Conservation (phyloP, 2,329 filamentous ascomycete species). For the Diaporthe humulicola region DNA sequence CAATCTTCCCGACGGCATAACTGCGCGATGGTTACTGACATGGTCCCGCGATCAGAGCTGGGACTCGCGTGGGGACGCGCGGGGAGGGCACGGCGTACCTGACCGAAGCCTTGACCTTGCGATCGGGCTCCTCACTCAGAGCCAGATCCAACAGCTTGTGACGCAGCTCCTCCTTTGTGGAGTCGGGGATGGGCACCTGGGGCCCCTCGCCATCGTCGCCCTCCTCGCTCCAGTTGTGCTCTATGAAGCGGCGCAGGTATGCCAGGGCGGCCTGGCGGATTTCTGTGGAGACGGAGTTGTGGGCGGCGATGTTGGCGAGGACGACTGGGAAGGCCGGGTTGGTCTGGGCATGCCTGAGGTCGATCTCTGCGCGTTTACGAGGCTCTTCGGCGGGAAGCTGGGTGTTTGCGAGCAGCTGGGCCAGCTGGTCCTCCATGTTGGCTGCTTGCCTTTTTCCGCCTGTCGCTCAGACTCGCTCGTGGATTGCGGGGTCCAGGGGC, state of each 20-base stretch:
- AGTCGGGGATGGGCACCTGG: constrained; percentile 77
- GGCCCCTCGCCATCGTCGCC: constrained; percentile 72
- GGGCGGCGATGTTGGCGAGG: constrained; percentile 84
- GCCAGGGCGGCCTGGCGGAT: constrained; percentile 88
- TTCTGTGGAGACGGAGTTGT: constrained; percentile 78
- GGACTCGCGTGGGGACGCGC: not conserved
- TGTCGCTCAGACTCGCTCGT: constrained; percentile 28
- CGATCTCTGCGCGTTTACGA: constrained; percentile 88
- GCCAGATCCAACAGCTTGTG: constrained; percentile 82
- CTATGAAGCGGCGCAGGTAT: constrained; percentile 84
- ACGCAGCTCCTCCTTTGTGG: constrained; percentile 80
- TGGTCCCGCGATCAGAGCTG: constrained; percentile 28
- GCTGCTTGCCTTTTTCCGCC: constrained; percentile 37
- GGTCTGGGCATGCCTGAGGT: constrained; percentile 78
- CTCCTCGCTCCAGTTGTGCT: constrained; percentile 84
- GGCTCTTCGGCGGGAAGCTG: constrained; percentile 82
- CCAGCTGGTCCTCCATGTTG: constrained; percentile 91
- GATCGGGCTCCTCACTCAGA: constrained; percentile 78
- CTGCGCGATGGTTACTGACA: constrained; percentile 51
- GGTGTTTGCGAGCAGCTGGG: constrained; percentile 88
- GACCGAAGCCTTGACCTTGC: constrained; percentile 89
- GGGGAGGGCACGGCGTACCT: constrained; percentile 68
- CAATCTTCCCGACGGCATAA: constrained; percentile 91
- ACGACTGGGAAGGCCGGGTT: constrained; percentile 82
- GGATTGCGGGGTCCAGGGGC: constrained; percentile 26